Percentiles rank a stretch among this genome's conserved stretches.
These are phyloP conservation scores for Mycena haematopus DNA, from an alignment of 768 basidiomycete species.

Conservation along the genomic window DNA sequence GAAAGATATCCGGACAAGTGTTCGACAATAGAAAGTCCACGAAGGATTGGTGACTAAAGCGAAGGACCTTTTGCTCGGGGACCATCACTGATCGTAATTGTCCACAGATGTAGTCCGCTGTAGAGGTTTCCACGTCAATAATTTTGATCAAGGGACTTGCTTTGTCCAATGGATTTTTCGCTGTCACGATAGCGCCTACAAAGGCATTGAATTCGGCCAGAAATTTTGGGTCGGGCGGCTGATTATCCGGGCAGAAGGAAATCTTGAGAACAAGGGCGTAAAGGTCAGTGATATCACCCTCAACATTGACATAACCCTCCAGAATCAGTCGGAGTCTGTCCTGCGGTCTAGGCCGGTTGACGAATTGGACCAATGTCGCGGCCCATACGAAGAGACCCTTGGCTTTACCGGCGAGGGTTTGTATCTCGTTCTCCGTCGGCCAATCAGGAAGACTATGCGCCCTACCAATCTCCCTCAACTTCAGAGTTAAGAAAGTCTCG, in stretches of 20 bases:
- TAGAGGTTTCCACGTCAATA: background rate
- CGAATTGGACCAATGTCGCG: conserved; percentile 33
- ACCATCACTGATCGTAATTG: conserved; percentile 20
- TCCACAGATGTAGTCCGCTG: background rate
- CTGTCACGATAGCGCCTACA: conserved; percentile 17
- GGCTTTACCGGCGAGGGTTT: conserved; percentile 12
- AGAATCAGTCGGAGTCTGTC: conserved; percentile 8
- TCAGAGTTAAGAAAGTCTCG: conserved; percentile 9
- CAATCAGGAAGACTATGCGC: conserved; percentile 7
- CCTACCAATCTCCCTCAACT: conserved; percentile 3
- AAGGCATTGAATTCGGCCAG: conserved; percentile 6
- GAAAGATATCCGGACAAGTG: background rate
- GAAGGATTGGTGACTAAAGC: conserved; percentile 28
- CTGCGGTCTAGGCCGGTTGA: conserved; percentile 27
- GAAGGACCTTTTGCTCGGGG: background rate
- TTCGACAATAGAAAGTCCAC: conserved; percentile 24
- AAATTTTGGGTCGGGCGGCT: background rate
- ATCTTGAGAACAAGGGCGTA: conserved; percentile 15
- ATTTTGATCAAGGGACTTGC: conserved; percentile 16
- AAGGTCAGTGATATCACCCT: conserved; percentile 19
- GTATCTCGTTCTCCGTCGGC: conserved; percentile 15
- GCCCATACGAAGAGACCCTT: conserved; percentile 36
- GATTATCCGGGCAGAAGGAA: conserved; percentile 10
- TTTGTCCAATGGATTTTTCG: conserved; percentile 5
- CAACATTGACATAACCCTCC: background rate